A percentile compares a stretch with the other conserved stretches of the same genome.
phyloP scores from a whole-genome alignment of 768 basidiomycete species.

The Dioszegia aurantiaca region DNA sequence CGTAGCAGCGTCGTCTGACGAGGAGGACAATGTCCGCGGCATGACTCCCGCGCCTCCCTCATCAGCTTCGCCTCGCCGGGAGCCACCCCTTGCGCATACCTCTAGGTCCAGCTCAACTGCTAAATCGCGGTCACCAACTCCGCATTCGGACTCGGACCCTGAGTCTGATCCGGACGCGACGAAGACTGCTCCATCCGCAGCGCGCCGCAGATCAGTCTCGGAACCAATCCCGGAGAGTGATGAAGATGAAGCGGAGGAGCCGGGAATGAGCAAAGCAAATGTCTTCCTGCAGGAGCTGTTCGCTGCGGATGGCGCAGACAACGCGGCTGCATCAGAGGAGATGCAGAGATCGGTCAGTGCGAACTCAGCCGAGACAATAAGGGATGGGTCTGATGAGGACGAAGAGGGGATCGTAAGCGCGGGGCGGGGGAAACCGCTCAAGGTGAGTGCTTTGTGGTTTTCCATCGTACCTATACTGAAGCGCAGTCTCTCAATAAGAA shows the following conservation, averaged over 20 bases:
- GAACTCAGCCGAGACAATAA: not conserved
- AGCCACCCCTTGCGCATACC: not conserved
- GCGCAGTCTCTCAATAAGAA: constrained; percentile 30
- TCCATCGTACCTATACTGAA: not conserved
- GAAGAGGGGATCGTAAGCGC: too few relatives aligned
- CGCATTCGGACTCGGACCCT: not conserved
- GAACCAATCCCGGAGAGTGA: too few relatives aligned
- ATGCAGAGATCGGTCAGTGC: not conserved
- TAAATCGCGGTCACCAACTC: not conserved
- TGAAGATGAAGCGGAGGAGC: not conserved
- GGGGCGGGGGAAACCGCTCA: not conserved
- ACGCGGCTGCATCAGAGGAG: not conserved
- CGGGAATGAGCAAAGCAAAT: not conserved
- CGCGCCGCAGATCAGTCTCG: too few relatives aligned
- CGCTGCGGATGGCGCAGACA: not conserved
- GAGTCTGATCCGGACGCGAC: not conserved
- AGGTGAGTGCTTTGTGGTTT: not conserved
- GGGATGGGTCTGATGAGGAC: not conserved
- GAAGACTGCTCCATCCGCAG: too few relatives aligned
- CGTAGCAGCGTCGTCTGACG: not conserved
- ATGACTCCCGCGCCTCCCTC: not conserved
- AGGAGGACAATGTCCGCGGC: not conserved
- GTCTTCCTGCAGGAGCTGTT: not conserved
- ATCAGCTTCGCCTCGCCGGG: not conserved
- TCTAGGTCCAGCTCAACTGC: not conserved